Conservation (phyloP, 1,284 basidiomycete species). For the Sphagnurus paluster region DNA sequence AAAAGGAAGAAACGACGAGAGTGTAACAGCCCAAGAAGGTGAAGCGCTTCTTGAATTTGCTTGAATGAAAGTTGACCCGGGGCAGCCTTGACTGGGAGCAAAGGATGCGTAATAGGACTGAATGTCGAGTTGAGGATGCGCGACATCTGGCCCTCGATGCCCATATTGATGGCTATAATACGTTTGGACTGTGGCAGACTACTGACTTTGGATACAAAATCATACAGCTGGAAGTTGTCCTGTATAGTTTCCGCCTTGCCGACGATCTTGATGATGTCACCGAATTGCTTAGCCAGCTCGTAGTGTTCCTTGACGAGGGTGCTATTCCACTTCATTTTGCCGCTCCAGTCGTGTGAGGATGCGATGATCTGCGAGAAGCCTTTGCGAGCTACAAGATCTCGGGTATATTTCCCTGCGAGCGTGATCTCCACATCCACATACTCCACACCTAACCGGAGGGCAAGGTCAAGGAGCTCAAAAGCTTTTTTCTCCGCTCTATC, state of each 20-base stretch:
- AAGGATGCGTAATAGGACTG: conserved; percentile 88
- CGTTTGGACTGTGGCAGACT: conserved; percentile 60
- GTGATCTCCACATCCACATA: conserved; percentile 93
- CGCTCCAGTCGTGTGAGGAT: conserved; percentile 94
- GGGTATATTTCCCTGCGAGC: conserved; percentile 66
- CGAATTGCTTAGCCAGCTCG: conserved; percentile 61
- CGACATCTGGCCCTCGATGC: conserved; percentile 85
- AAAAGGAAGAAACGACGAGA: conserved; percentile 81
- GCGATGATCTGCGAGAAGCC: conserved; percentile 83
- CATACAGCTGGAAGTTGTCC: conserved; percentile 82
- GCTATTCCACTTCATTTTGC: conserved; percentile 82
- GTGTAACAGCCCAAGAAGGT: conserved; percentile 80
- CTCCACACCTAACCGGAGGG: conserved; percentile 84
- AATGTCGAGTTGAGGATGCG: conserved; percentile 86
- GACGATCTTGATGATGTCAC: conserved; percentile 93
- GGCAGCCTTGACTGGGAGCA: conserved; percentile 82
- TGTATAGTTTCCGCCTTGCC: conserved; percentile 75
- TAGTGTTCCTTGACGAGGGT: conserved; percentile 70
- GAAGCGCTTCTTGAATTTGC: conserved; percentile 81
- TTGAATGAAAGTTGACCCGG: conserved; percentile 91
- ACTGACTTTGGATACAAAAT: conserved; percentile 60
- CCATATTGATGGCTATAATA: conserved; percentile 95
- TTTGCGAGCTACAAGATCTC: conserved; percentile 63
- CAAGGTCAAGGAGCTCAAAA: conserved; percentile 78
- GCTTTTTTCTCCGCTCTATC: conserved; percentile 76